Evolutionary conservation across 345 rosid genomes (phyloP), one percentile per base, ranked within the genome.

Genomic region (Gossypium sturtianum): DNA sequence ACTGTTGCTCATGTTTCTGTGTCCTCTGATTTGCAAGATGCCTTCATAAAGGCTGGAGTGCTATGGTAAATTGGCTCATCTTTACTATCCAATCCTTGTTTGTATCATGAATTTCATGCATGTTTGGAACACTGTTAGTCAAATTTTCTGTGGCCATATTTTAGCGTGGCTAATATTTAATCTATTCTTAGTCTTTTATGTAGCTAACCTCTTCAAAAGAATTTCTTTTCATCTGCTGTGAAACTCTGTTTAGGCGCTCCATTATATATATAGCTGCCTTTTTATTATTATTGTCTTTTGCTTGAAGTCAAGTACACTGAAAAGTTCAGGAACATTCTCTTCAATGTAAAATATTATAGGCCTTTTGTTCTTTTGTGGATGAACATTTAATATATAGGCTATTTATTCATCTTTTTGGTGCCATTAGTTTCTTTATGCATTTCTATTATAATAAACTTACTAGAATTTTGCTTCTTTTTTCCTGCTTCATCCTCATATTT

Each of bases 41-140:
- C 91, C 43, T 87, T 95, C 82, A 78, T 93, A 72, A 91, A 82
- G 81, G 98, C 98, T 25, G 99, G 99, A 75, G 98, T 88, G 66
- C 82, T 95, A 70, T 95, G 99, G 99, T 95, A 83, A 83, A 87
- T 79, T 23, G 25, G 16, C 74, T 44, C 22, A 9, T 51, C 43
- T 68, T 67, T 48, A 47, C 19, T 45, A 13, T 67, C 48, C n/a
- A 13, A 48, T 29, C 71, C 38, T 7, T 67, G 13, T 48, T 66
- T 66, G 29, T 49, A 11, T 13, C 53, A 49, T 49, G 53, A 34
- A 49, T 13, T 12, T 54, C 23, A 54, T 54, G 59, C 59, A 54
- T 54, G 23, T 54, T 54, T 54, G 59, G 23, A 54, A 19, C 59
- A n/a, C 23, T 54, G 11, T 54, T 54, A 54, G 59, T 54, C 59